phyloP scores from a whole-genome alignment of 2,329 filamentous ascomycete genomes.

The Drechslera avenae region DNA sequence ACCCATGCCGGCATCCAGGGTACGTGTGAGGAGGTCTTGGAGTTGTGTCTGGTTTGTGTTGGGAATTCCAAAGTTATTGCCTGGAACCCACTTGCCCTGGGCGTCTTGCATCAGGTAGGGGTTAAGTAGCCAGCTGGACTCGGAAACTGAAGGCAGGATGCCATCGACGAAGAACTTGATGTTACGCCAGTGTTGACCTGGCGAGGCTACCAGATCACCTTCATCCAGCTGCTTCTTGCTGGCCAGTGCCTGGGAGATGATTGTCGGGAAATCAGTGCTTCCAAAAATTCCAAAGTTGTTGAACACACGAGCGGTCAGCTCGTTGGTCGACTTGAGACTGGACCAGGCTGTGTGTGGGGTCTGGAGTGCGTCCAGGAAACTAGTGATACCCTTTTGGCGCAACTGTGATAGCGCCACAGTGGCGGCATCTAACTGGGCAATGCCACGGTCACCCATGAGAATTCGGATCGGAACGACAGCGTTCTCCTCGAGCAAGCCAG shows the following conservation, averaged over 20 bases:
- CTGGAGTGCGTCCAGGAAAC: slow-evolving; percentile 1
- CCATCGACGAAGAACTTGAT: slow-evolving; percentile 9
- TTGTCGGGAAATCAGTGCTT: not conserved
- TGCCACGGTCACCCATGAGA: not conserved
- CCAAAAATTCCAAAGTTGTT: slow-evolving; percentile 1
- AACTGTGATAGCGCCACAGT: not conserved
- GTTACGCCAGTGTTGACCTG: slow-evolving; percentile 1
- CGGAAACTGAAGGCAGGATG: not conserved
- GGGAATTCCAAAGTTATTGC: slow-evolving; percentile 4
- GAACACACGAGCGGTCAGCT: slow-evolving; percentile 2
- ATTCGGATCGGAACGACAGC: not conserved
- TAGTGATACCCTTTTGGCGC: slow-evolving; percentile 3
- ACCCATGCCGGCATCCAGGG: slow-evolving; percentile 1
- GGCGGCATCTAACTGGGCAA: not conserved
- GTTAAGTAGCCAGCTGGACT: not conserved
- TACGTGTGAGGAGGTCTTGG: not conserved
- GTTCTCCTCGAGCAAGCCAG: slow-evolving; percentile 4
- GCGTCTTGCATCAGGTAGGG: slow-evolving; percentile 3
- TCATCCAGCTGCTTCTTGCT: not conserved
- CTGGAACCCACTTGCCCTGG: slow-evolving; percentile 5
- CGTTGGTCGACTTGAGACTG: not conserved
- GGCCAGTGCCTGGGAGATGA: not conserved
- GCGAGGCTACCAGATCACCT: not conserved
- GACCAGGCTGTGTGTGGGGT: slow-evolving; percentile 3
- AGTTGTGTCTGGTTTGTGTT: slow-evolving; percentile 1